A percentile compares a stretch with the other conserved stretches of the same genome.
phyloP scores from a whole-genome alignment of 2,329 filamentous ascomycete genomes.

The Pseudogymnoascus destructans region DNA sequence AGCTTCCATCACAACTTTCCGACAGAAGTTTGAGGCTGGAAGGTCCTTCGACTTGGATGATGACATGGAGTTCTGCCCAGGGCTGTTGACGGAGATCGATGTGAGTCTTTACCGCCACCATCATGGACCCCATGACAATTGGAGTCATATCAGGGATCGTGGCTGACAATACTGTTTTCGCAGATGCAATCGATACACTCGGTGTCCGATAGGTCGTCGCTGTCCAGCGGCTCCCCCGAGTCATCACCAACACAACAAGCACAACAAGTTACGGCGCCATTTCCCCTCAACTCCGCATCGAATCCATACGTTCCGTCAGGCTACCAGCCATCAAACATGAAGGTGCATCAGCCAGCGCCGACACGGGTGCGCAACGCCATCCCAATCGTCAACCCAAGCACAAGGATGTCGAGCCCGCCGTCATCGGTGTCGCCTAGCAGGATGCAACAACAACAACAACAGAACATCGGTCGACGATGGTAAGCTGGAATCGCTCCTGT shows the following conservation, averaged over 20 bases:
- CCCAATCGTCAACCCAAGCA: constrained; percentile 92
- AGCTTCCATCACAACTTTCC: constrained; percentile 64
- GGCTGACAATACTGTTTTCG: constrained; percentile 21
- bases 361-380: constrained; percentile 89
- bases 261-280: constrained; percentile 60
- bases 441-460: constrained; percentile 32
- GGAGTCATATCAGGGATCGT: constrained; percentile 11
- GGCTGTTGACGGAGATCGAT: constrained; percentile 83
- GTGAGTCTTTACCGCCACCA: constrained; percentile 40
- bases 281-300: constrained; percentile 58
- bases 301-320: constrained; percentile 52
- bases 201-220: constrained; percentile 81
- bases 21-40: constrained; percentile 77
- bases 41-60: constrained; percentile 93
- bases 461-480: constrained; percentile 23
- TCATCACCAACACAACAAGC: constrained; percentile 84
- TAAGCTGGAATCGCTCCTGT: constrained; percentile 20
- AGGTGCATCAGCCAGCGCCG: constrained; percentile 81
- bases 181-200: constrained; percentile 88
- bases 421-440: constrained; percentile 52
- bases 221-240: constrained; percentile 88
- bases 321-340: constrained; percentile 55
- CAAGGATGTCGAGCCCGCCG: constrained; percentile 83
- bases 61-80: constrained; percentile 89
- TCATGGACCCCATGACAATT: not conserved